phyloP scores from a whole-genome alignment of 106 monocot genomes.

The Platanthera zijinensis region DNA sequence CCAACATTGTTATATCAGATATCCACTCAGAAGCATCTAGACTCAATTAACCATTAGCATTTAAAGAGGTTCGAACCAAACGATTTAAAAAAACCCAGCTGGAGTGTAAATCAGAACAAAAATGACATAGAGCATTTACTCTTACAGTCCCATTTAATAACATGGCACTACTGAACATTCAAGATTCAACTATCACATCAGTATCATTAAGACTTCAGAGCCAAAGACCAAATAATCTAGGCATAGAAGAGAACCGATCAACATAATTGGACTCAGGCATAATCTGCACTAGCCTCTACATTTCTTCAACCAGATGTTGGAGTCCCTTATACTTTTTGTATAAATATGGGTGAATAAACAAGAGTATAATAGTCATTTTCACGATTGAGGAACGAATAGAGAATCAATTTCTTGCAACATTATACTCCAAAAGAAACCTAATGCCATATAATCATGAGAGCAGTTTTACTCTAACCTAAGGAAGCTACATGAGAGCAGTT shows the following conservation, averaged over 20 bases:
- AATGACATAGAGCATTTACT: background rate
- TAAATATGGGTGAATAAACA: background rate
- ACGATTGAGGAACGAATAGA: background rate
- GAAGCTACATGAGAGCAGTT: background rate
- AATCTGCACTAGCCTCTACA: background rate
- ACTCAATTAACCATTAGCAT: background rate
- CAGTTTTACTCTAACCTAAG: background rate
- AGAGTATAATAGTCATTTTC: background rate
- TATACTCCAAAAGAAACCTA: background rate
- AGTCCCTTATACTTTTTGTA: background rate
- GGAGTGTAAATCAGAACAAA: background rate
- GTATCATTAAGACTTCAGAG: background rate
- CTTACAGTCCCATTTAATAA: no score
- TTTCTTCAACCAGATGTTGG: background rate
- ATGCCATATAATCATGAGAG: background rate
- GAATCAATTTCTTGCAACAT: background rate
- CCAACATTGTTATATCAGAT: background rate
- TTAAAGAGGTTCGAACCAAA: background rate
- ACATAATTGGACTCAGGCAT: background rate
- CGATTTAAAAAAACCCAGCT: background rate
- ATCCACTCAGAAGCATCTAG: background rate
- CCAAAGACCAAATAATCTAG: background rate
- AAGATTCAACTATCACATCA: background rate
- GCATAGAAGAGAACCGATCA: background rate
- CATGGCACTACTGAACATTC: background rate